Evolutionary conservation across 352 stramenopile species (phyloP), one percentile per base, ranked within the genome.

Genomic region (Pythium pyrilobum): DNA sequence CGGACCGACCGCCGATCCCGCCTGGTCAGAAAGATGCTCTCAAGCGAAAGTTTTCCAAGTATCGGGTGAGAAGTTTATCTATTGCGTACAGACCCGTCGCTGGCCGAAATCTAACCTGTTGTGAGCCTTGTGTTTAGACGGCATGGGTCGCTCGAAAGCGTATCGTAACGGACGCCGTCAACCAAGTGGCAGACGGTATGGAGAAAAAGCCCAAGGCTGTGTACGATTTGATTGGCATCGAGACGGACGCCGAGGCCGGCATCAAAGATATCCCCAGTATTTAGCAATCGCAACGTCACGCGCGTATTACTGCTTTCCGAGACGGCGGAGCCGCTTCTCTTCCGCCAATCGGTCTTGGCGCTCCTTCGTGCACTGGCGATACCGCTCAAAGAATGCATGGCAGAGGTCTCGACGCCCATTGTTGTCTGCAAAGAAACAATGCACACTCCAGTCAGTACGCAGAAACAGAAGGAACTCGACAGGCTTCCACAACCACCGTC

Each of bases 121-220:
- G 40, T 27, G 13, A 52, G 12, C 21, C 11, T 38, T 63, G 32
- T 60, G 13, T 34, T 40, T 44, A 92, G 79, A 77, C 66, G 10
- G 77, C 71, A 7, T 92, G 81, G 81, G 72, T 92, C 12, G 45
- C 70, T 40, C 73, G 81, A 28, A 92, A 92, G 56, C 77, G 81
- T 11, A 87, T 92, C 49, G 77, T 71, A 10, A 87, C 82, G 66
- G 81, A 92, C 21, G 79, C 74, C 11, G 57, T 92, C 18, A 82
- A 92, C 55, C 75, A 88, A 64, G 77, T 90, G 33, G 75, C 82
- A 0, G 82, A 92, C 27, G 78, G 82, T 25, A 90, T 89, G 79
- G 82, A 92, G 62, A 92, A 92, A 59, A 90, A 89, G 32, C 56
- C 69, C 4, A 86, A 85, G 43, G 72, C 62, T 11, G 74, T 92